Base-by-base conservation (phyloP, 805 yeast genomes). In the Ogataea paraovalis region DNA sequence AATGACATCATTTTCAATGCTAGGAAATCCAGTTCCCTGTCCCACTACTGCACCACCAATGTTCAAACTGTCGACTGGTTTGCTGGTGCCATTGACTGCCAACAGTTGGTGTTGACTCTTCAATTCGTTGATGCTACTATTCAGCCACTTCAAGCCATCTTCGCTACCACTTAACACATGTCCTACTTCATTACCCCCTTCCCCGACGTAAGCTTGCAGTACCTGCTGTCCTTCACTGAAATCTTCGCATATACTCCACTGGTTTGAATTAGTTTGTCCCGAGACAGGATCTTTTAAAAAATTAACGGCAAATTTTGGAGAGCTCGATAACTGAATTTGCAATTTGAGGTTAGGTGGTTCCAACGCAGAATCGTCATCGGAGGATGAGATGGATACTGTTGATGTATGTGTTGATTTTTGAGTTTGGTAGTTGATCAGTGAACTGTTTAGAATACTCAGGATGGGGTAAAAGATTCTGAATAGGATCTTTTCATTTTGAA, bases 151-250 rank as follows among this genome's bases (percentile, higher is more conserved):
- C 44, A 68, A 48, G 45, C 56, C 62, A 18, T 61, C 67, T 19
- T 59, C 49, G 21, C 70, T 62, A 1, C 92, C 94, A 21, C 79
- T 82, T 36, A 85, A 65, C 2, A 83, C 78, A 64, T 86, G 94
- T 1, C 91, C 90, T 13, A 80, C 71, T 19, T 76, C 75, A 3
- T 80, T 71, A 2, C 87, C 87, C 3, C 80, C 81, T 27, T 74
- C 78, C 16, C 75, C 73, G 27, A 73, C 69, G 59, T 71, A 80
- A 0, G 94, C 92, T 48, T 74, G 76, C 46, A 79, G 80, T 5
- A 87, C 94, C 60, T 86, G 92, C 58, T 84, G 89, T 13, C 87
- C 91, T 57, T 86, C 94, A 49, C 88, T 82, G 55, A 87, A 87
- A 65, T 87, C 95, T 48, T 85, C 92, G 65, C 92, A 85, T 22